Conservation (phyloP, 2,329 filamentous ascomycete species). For the Penicillium freii region DNA sequence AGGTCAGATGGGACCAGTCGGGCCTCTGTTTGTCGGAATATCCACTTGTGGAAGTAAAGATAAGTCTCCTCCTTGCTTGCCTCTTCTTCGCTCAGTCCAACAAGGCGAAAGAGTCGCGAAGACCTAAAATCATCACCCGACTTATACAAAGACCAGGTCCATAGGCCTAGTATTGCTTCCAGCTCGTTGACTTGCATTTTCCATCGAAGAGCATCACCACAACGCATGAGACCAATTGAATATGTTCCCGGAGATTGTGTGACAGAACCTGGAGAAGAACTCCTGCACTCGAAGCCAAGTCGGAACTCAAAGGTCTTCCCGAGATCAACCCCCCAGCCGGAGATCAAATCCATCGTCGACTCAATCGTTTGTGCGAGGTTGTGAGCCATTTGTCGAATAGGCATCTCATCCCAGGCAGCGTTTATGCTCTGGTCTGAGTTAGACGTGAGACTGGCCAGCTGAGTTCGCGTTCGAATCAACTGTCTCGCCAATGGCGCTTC, state of each 20-base stretch:
- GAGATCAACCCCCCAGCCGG: slow-evolving; percentile 21
- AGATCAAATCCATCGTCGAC: slow-evolving; percentile 30
- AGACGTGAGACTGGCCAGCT: slow-evolving; percentile 26
- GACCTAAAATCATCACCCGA: too few species aligned
- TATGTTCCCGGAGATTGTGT: slow-evolving; percentile 13
- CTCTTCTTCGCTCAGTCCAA: too few species aligned
- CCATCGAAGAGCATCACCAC: slow-evolving; percentile 29
- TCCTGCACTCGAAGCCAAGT: slow-evolving; percentile 20
- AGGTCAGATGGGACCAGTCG: too few species aligned
- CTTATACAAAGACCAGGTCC: too few species aligned
- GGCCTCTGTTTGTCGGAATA: too few species aligned
- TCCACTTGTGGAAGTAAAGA: too few species aligned
- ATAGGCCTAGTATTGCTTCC: slow-evolving; percentile 36
- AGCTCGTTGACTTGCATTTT: slow-evolving; percentile 25
- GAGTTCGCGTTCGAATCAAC: slow-evolving; percentile 24
- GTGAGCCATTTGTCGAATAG: slow-evolving; percentile 25
- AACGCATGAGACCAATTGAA: slow-evolving; percentile 16
- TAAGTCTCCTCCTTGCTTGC: too few species aligned
- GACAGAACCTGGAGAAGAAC: neutral
- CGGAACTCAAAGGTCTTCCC: slow-evolving; percentile 16
- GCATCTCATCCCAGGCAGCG: slow-evolving; percentile 29
- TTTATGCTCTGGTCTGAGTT: neutral
- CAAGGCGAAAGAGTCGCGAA: too few species aligned
- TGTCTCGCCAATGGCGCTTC: neutral
- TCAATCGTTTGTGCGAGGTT: slow-evolving; percentile 27